Percentiles rank a stretch among this genome's conserved stretches.
These are phyloP conservation scores for Cadophora sp. DNA, from an alignment of 2,329 filamentous ascomycete species.

Conservation along the genomic window DNA sequence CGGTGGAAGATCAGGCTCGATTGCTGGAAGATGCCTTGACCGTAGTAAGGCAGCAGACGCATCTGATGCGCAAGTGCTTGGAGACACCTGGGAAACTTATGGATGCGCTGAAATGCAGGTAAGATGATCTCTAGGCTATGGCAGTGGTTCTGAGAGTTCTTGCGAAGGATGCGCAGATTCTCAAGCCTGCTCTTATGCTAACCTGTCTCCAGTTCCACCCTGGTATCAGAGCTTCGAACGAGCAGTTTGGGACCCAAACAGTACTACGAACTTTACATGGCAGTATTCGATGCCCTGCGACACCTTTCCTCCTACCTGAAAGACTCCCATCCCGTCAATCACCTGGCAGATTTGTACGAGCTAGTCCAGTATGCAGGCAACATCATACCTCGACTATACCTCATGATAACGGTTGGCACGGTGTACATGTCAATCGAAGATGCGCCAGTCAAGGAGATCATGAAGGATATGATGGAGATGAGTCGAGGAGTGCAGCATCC, in stretches of 20 bases:
- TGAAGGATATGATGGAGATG: constrained; percentile 99
- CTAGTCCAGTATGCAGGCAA: constrained; percentile 98
- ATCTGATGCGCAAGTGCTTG: constrained; percentile 95
- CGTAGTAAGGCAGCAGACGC: constrained; percentile 96
- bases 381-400: constrained; percentile 92
- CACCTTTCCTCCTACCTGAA: constrained; percentile 96
- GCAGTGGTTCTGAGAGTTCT: constrained; percentile 13
- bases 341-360: constrained; percentile 97
- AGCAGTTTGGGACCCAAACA: constrained; percentile 98
- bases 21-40: constrained; percentile 96
- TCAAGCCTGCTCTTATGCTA: constrained; percentile 36
- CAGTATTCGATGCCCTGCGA: constrained; percentile 95
- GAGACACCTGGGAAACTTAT: constrained; percentile 98
- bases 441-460: constrained; percentile 98
- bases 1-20: constrained; percentile 82
- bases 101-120: constrained; percentile 99
- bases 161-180: constrained; percentile 23
- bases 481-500: constrained; percentile 97
- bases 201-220: constrained; percentile 74
- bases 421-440: constrained; percentile 99
- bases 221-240: constrained; percentile 97
- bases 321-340: constrained; percentile 96
- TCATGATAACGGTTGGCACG: constrained; percentile 99
- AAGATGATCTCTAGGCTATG: constrained; percentile 48
- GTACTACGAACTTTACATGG: constrained; percentile 99